Percentiles rank a stretch among this genome's conserved stretches.
Conservation (phyloP, 352 stramenopile species). For the Phytophthora nicotianae region DNA sequence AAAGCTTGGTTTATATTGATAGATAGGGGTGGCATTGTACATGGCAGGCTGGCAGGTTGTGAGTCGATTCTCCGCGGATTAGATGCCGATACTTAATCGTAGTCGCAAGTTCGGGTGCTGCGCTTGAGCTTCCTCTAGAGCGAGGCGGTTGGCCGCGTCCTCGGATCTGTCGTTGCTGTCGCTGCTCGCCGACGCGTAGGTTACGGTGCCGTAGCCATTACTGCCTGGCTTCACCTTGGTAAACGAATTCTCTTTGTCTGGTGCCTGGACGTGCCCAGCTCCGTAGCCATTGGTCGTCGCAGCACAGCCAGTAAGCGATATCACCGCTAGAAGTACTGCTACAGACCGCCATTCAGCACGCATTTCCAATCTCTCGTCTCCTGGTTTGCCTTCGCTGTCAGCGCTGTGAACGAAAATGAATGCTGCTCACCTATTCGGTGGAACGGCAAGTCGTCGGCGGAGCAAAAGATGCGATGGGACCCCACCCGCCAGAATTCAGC, state of each 20-base stretch:
- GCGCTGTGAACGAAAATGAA: constrained; percentile 16
- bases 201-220: constrained; percentile 43
- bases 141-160: constrained; percentile 22
- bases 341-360: constrained; percentile 12
- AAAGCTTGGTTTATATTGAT: constrained; percentile 15
- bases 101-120: constrained; percentile 34
- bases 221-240: constrained; percentile 22
- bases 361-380: constrained; percentile 17
- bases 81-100: constrained; percentile 38
- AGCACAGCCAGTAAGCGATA: constrained; percentile 1
- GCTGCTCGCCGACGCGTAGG: constrained; percentile 28
- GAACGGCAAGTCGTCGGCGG: constrained; percentile 11
- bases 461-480: constrained; percentile 23
- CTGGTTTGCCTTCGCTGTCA: not conserved
- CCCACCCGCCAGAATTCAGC: not conserved
- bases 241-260: constrained; percentile 2
- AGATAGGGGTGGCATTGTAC: constrained; percentile 7
- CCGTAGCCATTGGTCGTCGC: constrained; percentile 7
- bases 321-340: constrained; percentile 7
- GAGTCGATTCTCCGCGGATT: not conserved
- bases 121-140: constrained; percentile 26
- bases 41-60: not conserved
- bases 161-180: constrained; percentile 17
- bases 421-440: constrained; percentile 11
- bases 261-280: constrained; percentile 19